phyloP scores from a whole-genome alignment of 176 grass and related monocot genomes.

The Carex scoparia region DNA sequence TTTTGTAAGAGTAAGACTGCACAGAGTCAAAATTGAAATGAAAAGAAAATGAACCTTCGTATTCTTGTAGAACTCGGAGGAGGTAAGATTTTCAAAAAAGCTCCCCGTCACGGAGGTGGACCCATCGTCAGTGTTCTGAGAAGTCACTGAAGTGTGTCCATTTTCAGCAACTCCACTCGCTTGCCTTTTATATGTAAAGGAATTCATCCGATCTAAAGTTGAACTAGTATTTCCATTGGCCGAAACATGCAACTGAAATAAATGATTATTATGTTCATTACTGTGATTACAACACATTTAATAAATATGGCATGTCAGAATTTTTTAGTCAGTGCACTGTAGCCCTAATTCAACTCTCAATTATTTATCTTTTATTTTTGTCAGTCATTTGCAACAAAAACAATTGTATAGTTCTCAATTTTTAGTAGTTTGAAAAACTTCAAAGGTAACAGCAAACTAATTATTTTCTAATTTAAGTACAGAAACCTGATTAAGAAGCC shows the following conservation, averaged over 20 bases:
- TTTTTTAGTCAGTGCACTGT: neutral
- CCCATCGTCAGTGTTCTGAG: slow-evolving; percentile 41
- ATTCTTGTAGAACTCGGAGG: slow-evolving; percentile 96
- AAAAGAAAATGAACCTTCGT: slow-evolving; percentile 66
- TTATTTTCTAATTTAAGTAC: neutral
- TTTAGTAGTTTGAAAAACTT: neutral
- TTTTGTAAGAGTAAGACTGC: neutral
- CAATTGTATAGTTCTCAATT: neutral
- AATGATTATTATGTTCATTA: neutral
- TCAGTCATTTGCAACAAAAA: neutral
- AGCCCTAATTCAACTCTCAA: neutral
- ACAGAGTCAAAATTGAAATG: neutral
- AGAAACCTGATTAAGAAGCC: slow-evolving; percentile 88
- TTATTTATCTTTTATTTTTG: neutral
- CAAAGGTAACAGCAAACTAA: neutral
- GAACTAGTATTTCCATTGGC: slow-evolving; percentile 41
- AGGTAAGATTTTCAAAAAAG: slow-evolving; percentile 86
- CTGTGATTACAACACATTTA: neutral
- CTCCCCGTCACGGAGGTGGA: slow-evolving; percentile 54
- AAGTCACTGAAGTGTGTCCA: slow-evolving; percentile 24
- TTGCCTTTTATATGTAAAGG: slow-evolving; percentile 54
- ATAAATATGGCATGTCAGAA: neutral
- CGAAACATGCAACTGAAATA: slow-evolving; percentile 55
- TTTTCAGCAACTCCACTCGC: slow-evolving; percentile 48
- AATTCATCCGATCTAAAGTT: slow-evolving; percentile 36